Base-by-base conservation (phyloP, 148 eudicot species). In the Vaccinium vitisidaea region DNA sequence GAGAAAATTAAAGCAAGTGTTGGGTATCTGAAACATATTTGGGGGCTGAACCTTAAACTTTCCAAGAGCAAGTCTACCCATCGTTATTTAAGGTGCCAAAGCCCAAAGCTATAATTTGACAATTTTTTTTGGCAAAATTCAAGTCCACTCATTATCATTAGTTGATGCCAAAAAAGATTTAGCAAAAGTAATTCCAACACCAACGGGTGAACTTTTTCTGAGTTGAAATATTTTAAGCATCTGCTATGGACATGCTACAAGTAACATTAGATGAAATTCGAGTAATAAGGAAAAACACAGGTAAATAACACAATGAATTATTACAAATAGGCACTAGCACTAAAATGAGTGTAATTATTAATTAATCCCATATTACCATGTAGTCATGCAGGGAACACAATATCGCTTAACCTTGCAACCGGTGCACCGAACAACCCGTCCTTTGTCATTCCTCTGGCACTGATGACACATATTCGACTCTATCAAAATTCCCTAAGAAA, bases 361-460 rank as follows among this genome's bases (percentile, higher is more conserved):
- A 23, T 2, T n/a, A 50, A 27, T 25, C 25, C 15, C 6, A 56
- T 11, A 10, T 63, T 84, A 92, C 93, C 92, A 88, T 55, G 52
- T 86, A 2, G 53, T 10, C 27, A 89, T 86, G 78, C 93, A 92
- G 58, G 90, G 83, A 53, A 81, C 48, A 30, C 93, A 92, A 83
- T 80, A 92, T 59, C 92, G 82, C 69, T 89, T 90, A 19, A 67
- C 75, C 36, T 84, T 84, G 81, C 92, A 92, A 8, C 39, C 70
- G 43, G 86, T 86, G 85, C 93, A 92, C 30, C 89, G 78, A 55
- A 89, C 90, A 18, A 91, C 93, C 61, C 84, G 46, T 39, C 88
- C 92, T 81, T 89, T 92, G 77, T 90, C 91, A 85, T 83, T 88
- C 89, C 92, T 90, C 74, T 91, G 94, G 83, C 94, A 90, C 65